These are phyloP conservation scores for Gomphus sp. DNA, from an alignment of 1,284 basidiomycete genomes.

Conservation along the genomic window DNA sequence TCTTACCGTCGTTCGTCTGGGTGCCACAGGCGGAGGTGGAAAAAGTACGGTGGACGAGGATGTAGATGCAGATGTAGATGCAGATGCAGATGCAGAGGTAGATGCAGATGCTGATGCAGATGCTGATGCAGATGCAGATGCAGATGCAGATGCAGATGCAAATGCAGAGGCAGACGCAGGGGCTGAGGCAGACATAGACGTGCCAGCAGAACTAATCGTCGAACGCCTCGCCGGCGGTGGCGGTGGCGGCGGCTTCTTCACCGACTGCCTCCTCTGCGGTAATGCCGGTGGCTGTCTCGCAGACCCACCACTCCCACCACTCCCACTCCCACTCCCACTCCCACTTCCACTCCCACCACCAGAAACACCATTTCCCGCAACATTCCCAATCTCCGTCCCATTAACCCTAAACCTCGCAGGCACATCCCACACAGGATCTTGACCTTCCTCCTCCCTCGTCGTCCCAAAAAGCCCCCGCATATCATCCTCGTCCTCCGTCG, in stretches of 20 bases:
- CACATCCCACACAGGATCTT: not conserved
- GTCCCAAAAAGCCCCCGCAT: conserved; percentile 2
- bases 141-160: not conserved
- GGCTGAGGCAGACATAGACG: too few species aligned
- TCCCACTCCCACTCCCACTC: too few species aligned
- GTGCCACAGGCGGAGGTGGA: not conserved
- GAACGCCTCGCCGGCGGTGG: conserved; percentile 12
- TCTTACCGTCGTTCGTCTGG: not conserved
- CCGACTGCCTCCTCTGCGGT: conserved; percentile 8
- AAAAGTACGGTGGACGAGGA: not conserved
- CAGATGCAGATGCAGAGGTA: too few species aligned
- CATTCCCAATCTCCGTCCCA: not conserved
- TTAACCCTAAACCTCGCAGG: not conserved
- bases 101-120: too few species aligned
- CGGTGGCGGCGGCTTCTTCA: conserved; percentile 10
- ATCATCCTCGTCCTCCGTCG: conserved; percentile 5
- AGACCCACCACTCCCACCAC: not conserved
- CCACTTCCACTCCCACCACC: too few species aligned
- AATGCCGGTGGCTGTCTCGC: conserved; percentile 13
- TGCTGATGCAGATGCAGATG: too few species aligned
- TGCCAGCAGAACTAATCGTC: not conserved
- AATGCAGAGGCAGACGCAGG: not conserved
- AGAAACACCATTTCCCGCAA: not conserved
- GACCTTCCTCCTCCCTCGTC: too few species aligned
- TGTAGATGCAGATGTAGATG: not conserved